phyloP scores from a whole-genome alignment of 495 filamentous ascomycete genomes.

The Penicillium canescens region DNA sequence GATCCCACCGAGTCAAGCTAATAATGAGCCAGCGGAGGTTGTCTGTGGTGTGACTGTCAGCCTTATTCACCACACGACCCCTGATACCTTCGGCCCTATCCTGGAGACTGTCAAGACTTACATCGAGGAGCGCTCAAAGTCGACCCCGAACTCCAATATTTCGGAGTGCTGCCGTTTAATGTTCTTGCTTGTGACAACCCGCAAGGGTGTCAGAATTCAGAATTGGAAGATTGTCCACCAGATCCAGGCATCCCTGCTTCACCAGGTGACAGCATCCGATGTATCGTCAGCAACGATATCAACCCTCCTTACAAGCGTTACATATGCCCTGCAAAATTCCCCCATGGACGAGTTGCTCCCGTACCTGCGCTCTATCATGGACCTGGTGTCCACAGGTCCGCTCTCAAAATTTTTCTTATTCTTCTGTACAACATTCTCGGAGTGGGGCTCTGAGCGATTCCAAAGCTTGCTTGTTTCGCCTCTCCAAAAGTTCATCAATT shows the following conservation, averaged over 20 bases:
- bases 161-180: constrained; percentile 61
- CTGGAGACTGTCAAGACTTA: constrained; percentile 58
- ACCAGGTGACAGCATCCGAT: constrained; percentile 38
- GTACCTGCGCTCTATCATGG: constrained; percentile 60
- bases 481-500: constrained; percentile 79
- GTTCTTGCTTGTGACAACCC: constrained; percentile 66
- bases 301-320: constrained; percentile 59
- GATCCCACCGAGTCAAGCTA: constrained; percentile 50
- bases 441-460: constrained; percentile 75
- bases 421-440: constrained; percentile 78
- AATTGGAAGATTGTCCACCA: constrained; percentile 70
- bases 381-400: constrained; percentile 59
- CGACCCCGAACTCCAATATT: constrained; percentile 39
- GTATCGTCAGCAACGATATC: constrained; percentile 49
- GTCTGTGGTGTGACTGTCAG: constrained; percentile 73
- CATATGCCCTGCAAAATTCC: constrained; percentile 71
- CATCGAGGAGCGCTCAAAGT: constrained; percentile 35
- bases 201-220: constrained; percentile 72
- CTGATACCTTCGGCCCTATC: constrained; percentile 62
- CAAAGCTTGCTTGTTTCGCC: constrained; percentile 71
- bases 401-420: constrained; percentile 70
- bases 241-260: constrained; percentile 55
- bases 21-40: constrained; percentile 55
- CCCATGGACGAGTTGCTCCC: constrained; percentile 80
- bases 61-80: constrained; percentile 76